Base-by-base conservation (phyloP, 1,139 yeast species). In the Candida tropicalis region DNA sequence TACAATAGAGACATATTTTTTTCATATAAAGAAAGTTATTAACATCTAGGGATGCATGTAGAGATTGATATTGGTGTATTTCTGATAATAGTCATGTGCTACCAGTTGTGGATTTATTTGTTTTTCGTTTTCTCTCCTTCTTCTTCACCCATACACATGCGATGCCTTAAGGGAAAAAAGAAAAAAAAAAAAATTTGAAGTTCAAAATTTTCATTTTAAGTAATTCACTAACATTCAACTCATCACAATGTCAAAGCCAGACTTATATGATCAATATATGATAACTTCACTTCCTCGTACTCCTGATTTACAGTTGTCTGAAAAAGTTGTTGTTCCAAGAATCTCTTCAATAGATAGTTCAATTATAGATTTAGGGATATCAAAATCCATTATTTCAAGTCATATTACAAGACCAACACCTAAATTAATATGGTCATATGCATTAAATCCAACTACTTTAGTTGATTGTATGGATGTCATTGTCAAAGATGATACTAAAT, bases 321-420 rank as follows among this genome's bases (percentile, higher is more conserved):
- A 62, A 22, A 65, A 68, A 48, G 65, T 65, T 4, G 63, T 63
- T 13, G 58, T 70, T n/a, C 65, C 75, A 3, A 52, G 55, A 12
- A 52, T 65, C 10, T 49, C 48, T 12, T 57, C 61, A 24, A 44
- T 58, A 40, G 60, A 62, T 31, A 57, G 63, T 12, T 51, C 65
- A 22, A 55, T 62, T 20, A 59, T 73, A 28, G 81, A 82, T 55
- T 63, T 88, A 32, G 95, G 90, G 37, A 76, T 88, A 28, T 84
- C 95, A 20, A 89, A 87, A 46, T 85, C 95, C 35, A 81, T 86
- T 43, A 73, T 90, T 41, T 81, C 88, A 15, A 79, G 84, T 45
- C 86, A 84, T 58, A 70, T 86, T 26, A 75, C 87, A 41, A 81
- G 80, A 54, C 97, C 97, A 28, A 81, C 95, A 10, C 96, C 96